Evolutionary conservation across 768 basidiomycete genomes (phyloP), one percentile per base, ranked within the genome.

Genomic region (Mycena filopes): DNA sequence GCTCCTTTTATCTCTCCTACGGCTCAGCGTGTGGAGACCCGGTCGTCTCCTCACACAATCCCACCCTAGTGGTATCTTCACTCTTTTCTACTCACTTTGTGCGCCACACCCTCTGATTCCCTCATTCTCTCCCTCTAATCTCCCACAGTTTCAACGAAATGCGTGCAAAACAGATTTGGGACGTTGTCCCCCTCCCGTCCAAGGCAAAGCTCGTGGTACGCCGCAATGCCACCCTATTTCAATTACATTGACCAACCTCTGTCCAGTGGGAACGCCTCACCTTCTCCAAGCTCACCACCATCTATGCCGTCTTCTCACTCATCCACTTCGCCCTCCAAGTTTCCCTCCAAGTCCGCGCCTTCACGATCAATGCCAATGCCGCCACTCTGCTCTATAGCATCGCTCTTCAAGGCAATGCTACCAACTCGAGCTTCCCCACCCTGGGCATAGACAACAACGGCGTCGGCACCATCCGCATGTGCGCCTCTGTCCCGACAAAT

Each of bases 241-340:
- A 29, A 7, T 12, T 49, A 8, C 31, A 23, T 48, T 49, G 50
- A 65, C 62, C 56, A 7, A 0, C 12, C 25, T 47, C 47, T 43
- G 56, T 45, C 18, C 72, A 93, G 91, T 90, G 89, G 88, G 82
- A 86, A 60, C 85, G 90, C 60, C 79, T 93, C 70, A 89, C 90
- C 23, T 86, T 88, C 72, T 90, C 91, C 50, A 83, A 82, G 40
- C 80, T 90, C 56, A 89, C 92, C 21, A 79, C 83, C 65, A 71
- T 86, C 71, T 94, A 92, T 75, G 86, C 92, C 72, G 57, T 82
- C 46, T 90, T 93, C 74, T 89, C 92, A 23, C 60, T 90, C 55
- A 51, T 86, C 47, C 89, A 93, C 73, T 92, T 89, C 69, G 68
- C 84, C 60, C 74, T 92, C 63, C 92, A 93, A 76, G 80, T 93